A percentile compares a stretch with the other conserved stretches of the same genome.
These are phyloP conservation scores for Dispira simplex DNA, from an alignment of 192 early-diverging fungal species.

Conservation along the genomic window DNA sequence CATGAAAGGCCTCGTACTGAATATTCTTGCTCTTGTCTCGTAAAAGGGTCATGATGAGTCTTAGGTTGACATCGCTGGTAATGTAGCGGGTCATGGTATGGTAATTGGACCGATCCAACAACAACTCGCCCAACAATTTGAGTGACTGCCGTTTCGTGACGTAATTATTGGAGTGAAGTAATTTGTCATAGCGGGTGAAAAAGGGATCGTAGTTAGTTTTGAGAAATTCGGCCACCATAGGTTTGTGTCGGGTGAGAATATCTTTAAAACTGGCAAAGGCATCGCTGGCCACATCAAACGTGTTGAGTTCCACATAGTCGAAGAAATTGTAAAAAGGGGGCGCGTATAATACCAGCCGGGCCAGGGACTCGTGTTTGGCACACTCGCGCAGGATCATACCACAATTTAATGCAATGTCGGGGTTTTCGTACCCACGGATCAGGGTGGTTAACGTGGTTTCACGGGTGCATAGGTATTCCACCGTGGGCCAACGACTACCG, in stretches of 20 bases:
- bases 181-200: conserved; percentile 55
- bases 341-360: conserved; percentile 69
- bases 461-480: conserved; percentile 80
- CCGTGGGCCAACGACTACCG: conserved; percentile 87
- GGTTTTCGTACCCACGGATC: conserved; percentile 86
- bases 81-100: conserved; percentile 93
- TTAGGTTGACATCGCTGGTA: conserved; percentile 70
- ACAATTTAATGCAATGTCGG: conserved; percentile 92
- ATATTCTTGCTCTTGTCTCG: conserved; percentile 94
- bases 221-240: conserved; percentile 78
- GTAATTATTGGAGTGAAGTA: conserved; percentile 86
- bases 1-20: conserved; percentile 99
- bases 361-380: conserved; percentile 83
- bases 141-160: conserved; percentile 96
- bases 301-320: conserved; percentile 87
- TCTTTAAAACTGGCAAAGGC: conserved; percentile 99
- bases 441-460: conserved; percentile 73
- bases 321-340: conserved; percentile 90
- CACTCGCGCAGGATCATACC: conserved; percentile 97
- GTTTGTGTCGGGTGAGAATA: conserved; percentile 87
- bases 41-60: conserved; percentile 89
- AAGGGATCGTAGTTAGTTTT: conserved; percentile 76
- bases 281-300: conserved; percentile 97
- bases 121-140: conserved; percentile 95
- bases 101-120: conserved; percentile 92